A percentile compares a stretch with the other conserved stretches of the same genome.
Conservation (phyloP, 805 yeast genomes). For the Candida nitratophila region DNA sequence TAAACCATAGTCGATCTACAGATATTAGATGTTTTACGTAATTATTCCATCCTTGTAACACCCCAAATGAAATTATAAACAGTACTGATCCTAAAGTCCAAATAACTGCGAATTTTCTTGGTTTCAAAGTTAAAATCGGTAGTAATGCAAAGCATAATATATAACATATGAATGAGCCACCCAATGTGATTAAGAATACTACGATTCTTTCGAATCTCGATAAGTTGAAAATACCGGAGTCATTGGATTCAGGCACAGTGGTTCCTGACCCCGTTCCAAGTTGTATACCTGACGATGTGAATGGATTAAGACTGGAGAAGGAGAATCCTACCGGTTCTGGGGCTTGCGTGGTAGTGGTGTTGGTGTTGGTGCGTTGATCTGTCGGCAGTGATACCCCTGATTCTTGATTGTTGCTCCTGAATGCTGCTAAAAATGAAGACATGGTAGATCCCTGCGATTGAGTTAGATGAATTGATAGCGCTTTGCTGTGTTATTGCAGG, state of each 20-base stretch:
- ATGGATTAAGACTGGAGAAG: neutral
- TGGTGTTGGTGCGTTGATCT: neutral
- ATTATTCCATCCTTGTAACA: slow-evolving; percentile 79
- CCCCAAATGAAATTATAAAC: slow-evolving; percentile 77
- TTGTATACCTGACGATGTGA: neutral
- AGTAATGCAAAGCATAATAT: slow-evolving; percentile 67
- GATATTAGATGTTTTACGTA: slow-evolving; percentile 64
- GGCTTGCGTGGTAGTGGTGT: neutral
- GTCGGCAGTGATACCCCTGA: neutral
- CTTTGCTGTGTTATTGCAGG: too few relatives aligned
- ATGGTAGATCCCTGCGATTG: neutral
- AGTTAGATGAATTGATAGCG: too few relatives aligned
- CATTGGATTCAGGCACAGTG: slow-evolving; percentile 1
- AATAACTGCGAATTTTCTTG: slow-evolving; percentile 73
- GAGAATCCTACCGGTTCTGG: neutral
- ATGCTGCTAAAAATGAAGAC: neutral
- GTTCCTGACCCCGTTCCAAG: neutral
- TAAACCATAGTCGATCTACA: slow-evolving; percentile 65
- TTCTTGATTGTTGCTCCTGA: neutral
- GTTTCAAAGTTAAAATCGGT: slow-evolving; percentile 76
- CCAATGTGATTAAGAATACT: slow-evolving; percentile 66
- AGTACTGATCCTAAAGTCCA: slow-evolving; percentile 86
- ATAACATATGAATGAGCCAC: slow-evolving; percentile 68
- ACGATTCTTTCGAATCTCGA: slow-evolving; percentile 71
- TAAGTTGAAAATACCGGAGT: slow-evolving; percentile 34